Percentiles rank a stretch among this genome's conserved stretches.
These are phyloP conservation scores for Fomitopsis betulina DNA, from an alignment of 1,284 basidiomycete genomes.

Conservation along the genomic window DNA sequence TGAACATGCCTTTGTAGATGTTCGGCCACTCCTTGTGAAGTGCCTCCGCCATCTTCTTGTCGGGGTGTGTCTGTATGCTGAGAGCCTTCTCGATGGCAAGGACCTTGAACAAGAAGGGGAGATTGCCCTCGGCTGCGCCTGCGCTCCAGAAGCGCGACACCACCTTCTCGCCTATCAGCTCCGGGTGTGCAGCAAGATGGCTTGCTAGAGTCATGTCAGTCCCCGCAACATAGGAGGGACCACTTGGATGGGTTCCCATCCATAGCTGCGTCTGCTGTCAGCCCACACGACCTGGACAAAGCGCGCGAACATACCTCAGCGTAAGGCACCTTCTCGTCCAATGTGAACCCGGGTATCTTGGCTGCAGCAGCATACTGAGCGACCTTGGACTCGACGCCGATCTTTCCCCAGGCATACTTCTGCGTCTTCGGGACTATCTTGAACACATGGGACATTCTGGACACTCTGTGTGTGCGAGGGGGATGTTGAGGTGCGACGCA, in stretches of 20 bases:
- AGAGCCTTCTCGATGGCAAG: constrained; percentile 92
- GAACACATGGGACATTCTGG: constrained; percentile 41
- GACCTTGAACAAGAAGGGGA: constrained; percentile 94
- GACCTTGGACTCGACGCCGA: constrained; percentile 58
- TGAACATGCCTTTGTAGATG: constrained; percentile 36
- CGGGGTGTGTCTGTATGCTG: constrained; percentile 96
- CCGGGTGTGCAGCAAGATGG: constrained; percentile 61
- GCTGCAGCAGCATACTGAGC: constrained; percentile 46
- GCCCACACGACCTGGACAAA: constrained; percentile 6
- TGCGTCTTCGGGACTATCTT: constrained; percentile 67
- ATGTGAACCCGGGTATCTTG: constrained; percentile 39
- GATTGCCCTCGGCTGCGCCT: constrained; percentile 59
- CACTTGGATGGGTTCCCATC: constrained; percentile 97
- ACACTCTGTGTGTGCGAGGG: neutral
- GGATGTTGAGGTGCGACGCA: neutral
- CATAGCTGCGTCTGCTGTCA: constrained; percentile 59
- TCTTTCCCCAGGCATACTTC: constrained; percentile 74
- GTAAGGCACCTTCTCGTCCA: constrained; percentile 54
- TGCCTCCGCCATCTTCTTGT: constrained; percentile 82
- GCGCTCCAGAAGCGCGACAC: constrained; percentile 47
- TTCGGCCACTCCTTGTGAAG: constrained; percentile 76
- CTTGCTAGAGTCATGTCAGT: constrained; percentile 48
- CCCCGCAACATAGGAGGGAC: constrained; percentile 62
- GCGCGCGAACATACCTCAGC: constrained; percentile 48
- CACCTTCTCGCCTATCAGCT: constrained; percentile 67